Percentiles rank a stretch among this genome's conserved stretches.
Conservation (phyloP, 75 land plant species). For the Isoetes taiwanensis region DNA sequence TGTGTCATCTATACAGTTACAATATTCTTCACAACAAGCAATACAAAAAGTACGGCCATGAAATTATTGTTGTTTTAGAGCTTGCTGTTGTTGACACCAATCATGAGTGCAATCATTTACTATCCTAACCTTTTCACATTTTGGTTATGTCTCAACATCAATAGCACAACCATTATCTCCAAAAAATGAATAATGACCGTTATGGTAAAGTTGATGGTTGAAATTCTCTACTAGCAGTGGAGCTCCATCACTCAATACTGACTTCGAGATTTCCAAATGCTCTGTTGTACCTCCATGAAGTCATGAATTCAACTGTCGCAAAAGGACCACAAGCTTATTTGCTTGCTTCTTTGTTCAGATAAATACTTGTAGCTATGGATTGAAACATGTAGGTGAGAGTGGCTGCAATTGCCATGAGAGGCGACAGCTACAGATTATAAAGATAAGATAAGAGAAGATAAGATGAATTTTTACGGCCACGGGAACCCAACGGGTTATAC, state of each 20-base stretch:
- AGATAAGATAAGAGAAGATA: too few relatives aligned
- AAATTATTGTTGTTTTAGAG: constrained; percentile 21
- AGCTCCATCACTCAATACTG: constrained; percentile 19
- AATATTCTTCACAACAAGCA: constrained; percentile 59
- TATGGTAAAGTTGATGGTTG: constrained; percentile 43
- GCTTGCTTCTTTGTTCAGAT: too few relatives aligned
- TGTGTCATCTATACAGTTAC: constrained; percentile 46
- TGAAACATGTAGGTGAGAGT: too few relatives aligned
- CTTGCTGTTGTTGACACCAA: constrained; percentile 31
- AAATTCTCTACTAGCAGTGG: not conserved
- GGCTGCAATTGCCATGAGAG: too few relatives aligned
- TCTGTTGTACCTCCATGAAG: constrained; percentile 41
- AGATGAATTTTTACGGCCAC: too few relatives aligned
- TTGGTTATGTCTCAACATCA: constrained; percentile 69
- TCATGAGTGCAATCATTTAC: constrained; percentile 65
- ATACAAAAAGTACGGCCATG: constrained; percentile 66
- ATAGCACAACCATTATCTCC: constrained; percentile 43
- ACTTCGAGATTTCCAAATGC: constrained; percentile 37
- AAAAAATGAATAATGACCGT: constrained; percentile 16
- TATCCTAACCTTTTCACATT: constrained; percentile 40
- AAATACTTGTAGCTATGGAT: too few relatives aligned
- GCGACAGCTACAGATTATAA: too few relatives aligned
- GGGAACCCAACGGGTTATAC: too few relatives aligned
- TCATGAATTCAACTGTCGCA: too few relatives aligned
- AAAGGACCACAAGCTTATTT: too few relatives aligned